Conservation (phyloP, 768 basidiomycete species). For the Lepiota venenata region DNA sequence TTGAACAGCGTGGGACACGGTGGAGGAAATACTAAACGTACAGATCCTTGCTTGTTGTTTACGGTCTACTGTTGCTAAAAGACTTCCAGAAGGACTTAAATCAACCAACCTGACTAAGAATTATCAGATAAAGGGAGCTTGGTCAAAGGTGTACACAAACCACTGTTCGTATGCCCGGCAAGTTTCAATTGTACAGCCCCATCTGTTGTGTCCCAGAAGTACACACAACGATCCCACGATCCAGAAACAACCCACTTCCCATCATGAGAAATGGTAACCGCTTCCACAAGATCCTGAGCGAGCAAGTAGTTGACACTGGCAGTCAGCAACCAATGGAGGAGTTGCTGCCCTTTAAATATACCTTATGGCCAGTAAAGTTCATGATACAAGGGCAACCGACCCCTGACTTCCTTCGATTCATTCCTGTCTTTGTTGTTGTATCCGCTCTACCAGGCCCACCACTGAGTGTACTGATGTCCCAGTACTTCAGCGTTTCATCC, state of each 20-base stretch:
- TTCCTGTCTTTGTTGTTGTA: conserved; percentile 3
- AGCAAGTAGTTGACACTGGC: conserved; percentile 30
- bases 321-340: conserved; percentile 40
- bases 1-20: neutral
- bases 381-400: conserved; percentile 50
- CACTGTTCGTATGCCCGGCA: conserved; percentile 38
- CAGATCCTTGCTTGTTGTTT: conserved; percentile 32
- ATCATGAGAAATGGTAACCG: conserved; percentile 64
- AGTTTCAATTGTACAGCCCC: conserved; percentile 70
- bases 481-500: conserved; percentile 80
- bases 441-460: conserved; percentile 42
- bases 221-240: conserved; percentile 76
- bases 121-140: neutral
- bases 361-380: conserved; percentile 86
- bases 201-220: conserved; percentile 67
- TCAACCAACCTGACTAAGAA: conserved; percentile 28
- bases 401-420: conserved; percentile 64
- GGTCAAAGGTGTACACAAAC: conserved; percentile 2
- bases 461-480: conserved; percentile 78
- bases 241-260: conserved; percentile 81
- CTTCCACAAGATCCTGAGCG: conserved; percentile 37
- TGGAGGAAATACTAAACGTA: conserved; percentile 13
- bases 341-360: conserved; percentile 13
- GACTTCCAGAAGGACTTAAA: conserved; percentile 26
- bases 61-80: conserved; percentile 30